Evolutionary conservation across 2,329 filamentous ascomycete species (phyloP).

Genomic region (Ambrosiella cleistominuta): DNA sequence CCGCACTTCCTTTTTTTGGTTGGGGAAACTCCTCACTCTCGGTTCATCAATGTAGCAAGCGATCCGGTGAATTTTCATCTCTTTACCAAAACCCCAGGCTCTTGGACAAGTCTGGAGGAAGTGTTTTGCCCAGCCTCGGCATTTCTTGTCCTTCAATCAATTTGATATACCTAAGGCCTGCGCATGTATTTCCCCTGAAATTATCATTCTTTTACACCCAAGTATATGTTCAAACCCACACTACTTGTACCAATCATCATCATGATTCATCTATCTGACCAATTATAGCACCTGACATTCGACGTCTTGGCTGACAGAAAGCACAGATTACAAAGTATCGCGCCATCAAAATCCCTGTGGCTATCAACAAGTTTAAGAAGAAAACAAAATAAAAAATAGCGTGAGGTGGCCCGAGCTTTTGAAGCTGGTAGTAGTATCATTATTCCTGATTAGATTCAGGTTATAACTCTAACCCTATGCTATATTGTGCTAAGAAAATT

Average conservation of each 20-base stretch:
- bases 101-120: not conserved
- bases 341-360: not conserved
- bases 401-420: not conserved
- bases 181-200: no score
- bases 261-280: no score
- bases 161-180: no score
- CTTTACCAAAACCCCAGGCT: not conserved
- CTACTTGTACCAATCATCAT: not conserved
- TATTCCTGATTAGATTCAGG: no score
- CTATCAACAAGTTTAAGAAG: not conserved
- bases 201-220: no score
- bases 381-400: not conserved
- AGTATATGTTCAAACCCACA: no score
- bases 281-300: not conserved
- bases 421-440: not conserved
- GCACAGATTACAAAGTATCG: not conserved
- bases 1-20: no score
- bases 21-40: no score
- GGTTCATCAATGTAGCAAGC: no score
- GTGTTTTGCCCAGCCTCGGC: no score
- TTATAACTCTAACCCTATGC: not conserved
- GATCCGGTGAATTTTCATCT: no score
- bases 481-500: not conserved
- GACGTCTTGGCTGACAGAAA: not conserved
- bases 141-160: no score